Base-by-base conservation (phyloP, 1,284 basidiomycete genomes). In the Apiotrichum montevideense region DNA sequence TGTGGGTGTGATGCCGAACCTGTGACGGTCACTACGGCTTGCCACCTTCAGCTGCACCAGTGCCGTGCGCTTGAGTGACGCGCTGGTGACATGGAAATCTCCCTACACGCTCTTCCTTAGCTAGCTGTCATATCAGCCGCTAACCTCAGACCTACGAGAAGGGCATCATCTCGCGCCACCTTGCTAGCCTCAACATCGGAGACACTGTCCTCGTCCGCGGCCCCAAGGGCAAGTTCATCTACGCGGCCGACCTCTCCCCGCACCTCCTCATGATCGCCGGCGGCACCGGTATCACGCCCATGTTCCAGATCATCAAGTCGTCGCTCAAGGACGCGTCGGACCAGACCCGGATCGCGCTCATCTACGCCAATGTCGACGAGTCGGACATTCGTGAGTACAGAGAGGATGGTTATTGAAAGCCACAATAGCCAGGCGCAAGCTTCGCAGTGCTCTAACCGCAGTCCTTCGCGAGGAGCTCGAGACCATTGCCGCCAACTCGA, bases 231-330 rank as follows among this genome's bases (percentile, higher is more conserved):
- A 87, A 90, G 79, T 98, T 96, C 80, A 82, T 81, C 63, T 95
- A 94, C 78, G 67, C 59, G 7, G n/a, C 84, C n/a, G 80, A 80
- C 54, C 80, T 93, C 45, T 82, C 86, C 34, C 80, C 81, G 63
- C 84, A 88, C 68, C 80, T 99, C 58, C 90, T 93, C 70, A 96
- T 99, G 94, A 95, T 99, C 67, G 94, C 95, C 29, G 95, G 95
- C 49, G 83, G 83, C 40, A 83, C 95, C 7, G 95, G 95, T 62
- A 95, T 99, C 74, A 97, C 96, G 0, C 96, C 96, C 66, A 96
- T 96, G 92, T 85, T 93, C 67, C 96, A 99, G 78, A 91, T 99
- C 79, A 87, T 98, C 78, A 74, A 73, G 62, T 89, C 92, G 34
- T 85, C 85, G 11, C 83, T 96, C 72, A 88, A 89, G 78, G 89